Conservation (phyloP, 345 rosid genomes). For the Lagerstroemia speciosa region DNA sequence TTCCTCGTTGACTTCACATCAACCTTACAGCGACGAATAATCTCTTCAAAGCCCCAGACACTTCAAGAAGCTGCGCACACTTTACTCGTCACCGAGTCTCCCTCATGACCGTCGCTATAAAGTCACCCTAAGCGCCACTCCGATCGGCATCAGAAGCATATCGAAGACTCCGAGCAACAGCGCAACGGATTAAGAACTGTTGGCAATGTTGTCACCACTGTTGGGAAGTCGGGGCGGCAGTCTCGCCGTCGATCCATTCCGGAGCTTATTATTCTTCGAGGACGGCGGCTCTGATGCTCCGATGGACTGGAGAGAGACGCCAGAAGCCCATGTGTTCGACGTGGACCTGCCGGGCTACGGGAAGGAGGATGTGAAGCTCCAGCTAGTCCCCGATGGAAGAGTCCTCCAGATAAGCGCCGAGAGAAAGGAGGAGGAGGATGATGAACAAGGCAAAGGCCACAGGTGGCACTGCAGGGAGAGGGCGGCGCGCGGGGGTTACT, state of each 20-base stretch:
- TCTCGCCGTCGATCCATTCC: slow-evolving; percentile 3
- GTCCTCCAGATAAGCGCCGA: slow-evolving; percentile 17
- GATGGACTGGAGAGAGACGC: slow-evolving; percentile 42
- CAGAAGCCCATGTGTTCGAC: slow-evolving; percentile 22
- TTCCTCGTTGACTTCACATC: not conserved
- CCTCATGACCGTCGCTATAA: not conserved
- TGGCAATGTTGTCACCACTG: not conserved
- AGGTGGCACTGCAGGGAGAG: slow-evolving; percentile 39
- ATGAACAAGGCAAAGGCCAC: slow-evolving; percentile 7
- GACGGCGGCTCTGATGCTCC: too few relatives aligned
- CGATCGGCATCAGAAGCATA: too few relatives aligned
- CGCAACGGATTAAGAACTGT: not conserved
- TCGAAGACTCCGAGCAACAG: too few relatives aligned
- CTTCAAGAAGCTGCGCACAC: not conserved
- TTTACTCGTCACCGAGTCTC: too few relatives aligned
- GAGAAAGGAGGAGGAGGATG: slow-evolving; percentile 16
- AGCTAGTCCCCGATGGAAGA: slow-evolving; percentile 14
- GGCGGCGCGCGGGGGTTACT: slow-evolving; percentile 5
- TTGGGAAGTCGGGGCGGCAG: not conserved
- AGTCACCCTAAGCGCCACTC: too few relatives aligned
- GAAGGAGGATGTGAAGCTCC: slow-evolving; percentile 32
- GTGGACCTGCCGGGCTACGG: slow-evolving; percentile 32
- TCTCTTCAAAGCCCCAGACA: not conserved
- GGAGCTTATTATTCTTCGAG: not conserved
- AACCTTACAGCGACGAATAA: too few relatives aligned